Conservation (phyloP, 495 filamentous ascomycete genomes). For the Aspergillus hancockii region DNA sequence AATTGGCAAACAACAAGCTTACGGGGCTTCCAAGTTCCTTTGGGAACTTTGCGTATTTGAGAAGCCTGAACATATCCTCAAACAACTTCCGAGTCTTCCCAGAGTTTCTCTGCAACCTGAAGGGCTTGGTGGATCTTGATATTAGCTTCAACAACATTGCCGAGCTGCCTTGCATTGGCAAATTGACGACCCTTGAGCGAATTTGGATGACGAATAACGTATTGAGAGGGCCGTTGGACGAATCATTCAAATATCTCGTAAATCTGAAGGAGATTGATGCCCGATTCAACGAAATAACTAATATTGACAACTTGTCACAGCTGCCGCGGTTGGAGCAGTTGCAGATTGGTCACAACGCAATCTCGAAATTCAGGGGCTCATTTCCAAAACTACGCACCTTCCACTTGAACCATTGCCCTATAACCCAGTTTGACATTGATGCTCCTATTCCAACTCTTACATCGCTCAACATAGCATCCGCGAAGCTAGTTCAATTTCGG, state of each 20-base stretch:
- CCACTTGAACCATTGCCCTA: slow-evolving; percentile 85
- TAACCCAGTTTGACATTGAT: slow-evolving; percentile 87
- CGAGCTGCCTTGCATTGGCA: slow-evolving; percentile 74
- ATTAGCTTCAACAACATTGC: slow-evolving; percentile 94
- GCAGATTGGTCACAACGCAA: slow-evolving; percentile 83
- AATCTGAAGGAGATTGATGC: slow-evolving; percentile 91
- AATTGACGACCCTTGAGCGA: slow-evolving; percentile 75
- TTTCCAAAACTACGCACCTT: slow-evolving; percentile 83
- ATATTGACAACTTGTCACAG: slow-evolving; percentile 79
- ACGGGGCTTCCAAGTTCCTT: slow-evolving; percentile 78
- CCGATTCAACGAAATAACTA: slow-evolving; percentile 84
- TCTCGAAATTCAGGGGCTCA: slow-evolving; percentile 82
- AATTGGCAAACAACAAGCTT: slow-evolving; percentile 89
- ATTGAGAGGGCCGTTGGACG: slow-evolving; percentile 69
- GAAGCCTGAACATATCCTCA: slow-evolving; percentile 86
- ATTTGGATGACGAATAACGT: slow-evolving; percentile 96
- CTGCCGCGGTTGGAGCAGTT: slow-evolving; percentile 86
- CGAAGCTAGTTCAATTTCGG: slow-evolving; percentile 79
- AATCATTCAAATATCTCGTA: slow-evolving; percentile 64
- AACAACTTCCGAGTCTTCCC: slow-evolving; percentile 88
- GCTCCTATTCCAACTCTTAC: slow-evolving; percentile 77
- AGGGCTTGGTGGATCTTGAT: slow-evolving; percentile 86
- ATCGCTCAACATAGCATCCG: slow-evolving; percentile 81
- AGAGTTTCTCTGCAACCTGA: slow-evolving; percentile 76
- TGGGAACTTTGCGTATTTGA: slow-evolving; percentile 68